Conservation (phyloP, 176 grass and related monocot species). For the Bolboschoenus planiculmis region DNA sequence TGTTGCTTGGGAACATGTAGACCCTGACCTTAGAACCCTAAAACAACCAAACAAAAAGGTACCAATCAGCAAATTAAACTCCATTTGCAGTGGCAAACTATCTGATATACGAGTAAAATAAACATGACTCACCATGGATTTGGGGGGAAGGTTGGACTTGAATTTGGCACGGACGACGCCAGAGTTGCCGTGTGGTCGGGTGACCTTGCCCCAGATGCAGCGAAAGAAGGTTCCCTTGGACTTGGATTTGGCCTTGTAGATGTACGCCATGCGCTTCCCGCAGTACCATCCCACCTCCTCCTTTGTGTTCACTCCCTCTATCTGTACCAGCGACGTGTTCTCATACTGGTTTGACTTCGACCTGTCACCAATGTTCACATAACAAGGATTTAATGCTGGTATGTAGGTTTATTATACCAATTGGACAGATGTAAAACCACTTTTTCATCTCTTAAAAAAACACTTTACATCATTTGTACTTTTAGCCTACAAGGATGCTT, state of each 20-base stretch:
- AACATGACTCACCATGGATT: conserved; percentile 33
- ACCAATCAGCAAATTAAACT: neutral
- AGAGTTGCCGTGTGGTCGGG: conserved; percentile 55
- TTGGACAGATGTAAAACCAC: neutral
- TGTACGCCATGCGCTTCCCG: conserved; percentile 58
- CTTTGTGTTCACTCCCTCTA: conserved; percentile 57
- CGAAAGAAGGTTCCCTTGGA: conserved; percentile 29
- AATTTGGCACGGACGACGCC: conserved; percentile 64
- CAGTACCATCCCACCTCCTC: conserved; percentile 56
- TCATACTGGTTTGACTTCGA: conserved; percentile 74
- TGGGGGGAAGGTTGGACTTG: conserved; percentile 43
- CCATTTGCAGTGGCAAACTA: neutral
- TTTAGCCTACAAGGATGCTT: neutral
- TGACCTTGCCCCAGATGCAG: conserved; percentile 66
- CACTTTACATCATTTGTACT: neutral
- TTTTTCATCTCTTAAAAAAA: too few species aligned
- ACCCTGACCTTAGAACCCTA: conserved; percentile 57
- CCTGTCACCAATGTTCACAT: conserved; percentile 20
- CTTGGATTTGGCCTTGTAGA: conserved; percentile 79
- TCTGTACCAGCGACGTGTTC: conserved; percentile 52
- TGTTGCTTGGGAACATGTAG: conserved; percentile 60
- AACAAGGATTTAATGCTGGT: neutral
- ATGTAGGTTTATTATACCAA: too few species aligned
- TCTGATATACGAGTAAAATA: neutral
- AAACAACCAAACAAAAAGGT: neutral